A percentile compares a stretch with the other conserved stretches of the same genome.
Conservation (phyloP, 345 rosid genomes). For the Linum lewisii region DNA sequence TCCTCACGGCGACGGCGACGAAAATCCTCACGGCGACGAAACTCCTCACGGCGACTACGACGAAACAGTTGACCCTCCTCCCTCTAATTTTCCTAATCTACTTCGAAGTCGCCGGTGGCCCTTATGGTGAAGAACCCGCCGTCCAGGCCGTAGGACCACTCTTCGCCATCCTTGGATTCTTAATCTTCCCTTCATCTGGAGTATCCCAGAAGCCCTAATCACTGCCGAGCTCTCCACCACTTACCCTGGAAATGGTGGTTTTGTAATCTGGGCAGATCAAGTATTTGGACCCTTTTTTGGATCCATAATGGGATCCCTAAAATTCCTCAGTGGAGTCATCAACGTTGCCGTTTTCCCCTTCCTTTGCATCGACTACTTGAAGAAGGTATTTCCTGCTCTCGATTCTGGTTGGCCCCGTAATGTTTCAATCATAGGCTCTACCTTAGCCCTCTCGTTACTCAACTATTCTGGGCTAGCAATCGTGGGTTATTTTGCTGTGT, state of each 20-base stretch:
- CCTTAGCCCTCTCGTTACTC: slow-evolving; percentile 39
- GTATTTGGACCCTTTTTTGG: slow-evolving; percentile 73
- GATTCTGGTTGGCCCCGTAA: slow-evolving; percentile 50
- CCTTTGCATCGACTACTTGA: slow-evolving; percentile 52
- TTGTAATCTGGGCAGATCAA: slow-evolving; percentile 67
- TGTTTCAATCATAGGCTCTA: slow-evolving; percentile 31
- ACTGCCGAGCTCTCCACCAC: slow-evolving; percentile 87
- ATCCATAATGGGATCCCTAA: slow-evolving; percentile 77
- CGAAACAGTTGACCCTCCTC: slow-evolving; percentile 43
- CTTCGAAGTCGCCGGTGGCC: slow-evolving; percentile 92
- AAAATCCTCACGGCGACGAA: no score
- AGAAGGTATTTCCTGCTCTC: slow-evolving; percentile 35
- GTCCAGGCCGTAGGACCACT: slow-evolving; percentile 77
- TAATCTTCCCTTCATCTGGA: slow-evolving; percentile 76
- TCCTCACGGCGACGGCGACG: no score
- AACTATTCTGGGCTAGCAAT: slow-evolving; percentile 63
- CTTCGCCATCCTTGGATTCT: slow-evolving; percentile 54
- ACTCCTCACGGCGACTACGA: no score
- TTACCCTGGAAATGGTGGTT: slow-evolving; percentile 82
- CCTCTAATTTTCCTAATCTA: slow-evolving; percentile 81
- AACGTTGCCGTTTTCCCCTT: slow-evolving; percentile 72
- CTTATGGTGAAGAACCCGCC: slow-evolving; percentile 70
- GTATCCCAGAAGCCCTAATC: slow-evolving; percentile 75
- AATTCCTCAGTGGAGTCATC: slow-evolving; percentile 66
- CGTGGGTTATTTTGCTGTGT: slow-evolving; percentile 69